Evolutionary conservation across 2,329 filamentous ascomycete species (phyloP).

Genomic region (Ceratocystiopsis minuta): DNA sequence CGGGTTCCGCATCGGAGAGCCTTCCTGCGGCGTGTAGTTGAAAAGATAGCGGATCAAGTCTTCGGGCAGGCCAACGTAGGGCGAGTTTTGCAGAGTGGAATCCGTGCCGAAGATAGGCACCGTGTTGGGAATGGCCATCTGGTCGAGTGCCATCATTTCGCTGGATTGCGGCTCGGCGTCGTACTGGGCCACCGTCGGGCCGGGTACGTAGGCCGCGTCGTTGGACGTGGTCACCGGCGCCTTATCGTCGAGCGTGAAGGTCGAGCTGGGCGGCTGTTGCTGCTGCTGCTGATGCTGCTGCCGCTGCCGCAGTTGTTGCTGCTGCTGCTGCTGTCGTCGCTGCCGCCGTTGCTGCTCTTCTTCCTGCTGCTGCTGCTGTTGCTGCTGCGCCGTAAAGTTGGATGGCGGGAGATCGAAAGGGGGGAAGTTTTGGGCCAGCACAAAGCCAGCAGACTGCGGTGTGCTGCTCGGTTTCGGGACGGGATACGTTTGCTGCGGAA

Average conservation of each 20-base stretch:
- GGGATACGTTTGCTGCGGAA: slow-evolving; percentile 23
- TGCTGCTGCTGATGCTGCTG: too few species aligned
- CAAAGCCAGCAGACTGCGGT: slow-evolving; percentile 31
- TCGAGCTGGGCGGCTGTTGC: too few species aligned
- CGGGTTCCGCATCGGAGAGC: slow-evolving; percentile 30
- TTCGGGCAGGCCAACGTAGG: slow-evolving; percentile 66
- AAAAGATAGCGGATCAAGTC: slow-evolving; percentile 78
- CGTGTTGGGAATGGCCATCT: slow-evolving; percentile 45
- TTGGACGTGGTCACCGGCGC: background rate
- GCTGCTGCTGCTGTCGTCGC: background rate
- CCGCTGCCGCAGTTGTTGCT: too few species aligned
- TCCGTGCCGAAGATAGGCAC: slow-evolving; percentile 81
- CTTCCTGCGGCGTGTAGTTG: slow-evolving; percentile 40
- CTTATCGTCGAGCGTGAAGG: background rate
- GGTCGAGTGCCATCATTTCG: slow-evolving; percentile 43
- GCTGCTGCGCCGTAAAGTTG: slow-evolving; percentile 25
- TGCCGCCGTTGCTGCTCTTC: background rate
- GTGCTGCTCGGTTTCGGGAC: slow-evolving; percentile 24
- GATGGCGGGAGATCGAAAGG: slow-evolving; percentile 45
- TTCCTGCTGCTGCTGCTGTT: background rate
- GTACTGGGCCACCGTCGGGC: slow-evolving; percentile 24
- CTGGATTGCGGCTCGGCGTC: slow-evolving; percentile 26
- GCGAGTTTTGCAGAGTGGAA: slow-evolving; percentile 61
- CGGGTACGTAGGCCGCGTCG: slow-evolving; percentile 17
- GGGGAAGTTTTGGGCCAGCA: slow-evolving; percentile 42